Base-by-base conservation (phyloP, 495 filamentous ascomycete genomes). In the Tetracladium setigerum region DNA sequence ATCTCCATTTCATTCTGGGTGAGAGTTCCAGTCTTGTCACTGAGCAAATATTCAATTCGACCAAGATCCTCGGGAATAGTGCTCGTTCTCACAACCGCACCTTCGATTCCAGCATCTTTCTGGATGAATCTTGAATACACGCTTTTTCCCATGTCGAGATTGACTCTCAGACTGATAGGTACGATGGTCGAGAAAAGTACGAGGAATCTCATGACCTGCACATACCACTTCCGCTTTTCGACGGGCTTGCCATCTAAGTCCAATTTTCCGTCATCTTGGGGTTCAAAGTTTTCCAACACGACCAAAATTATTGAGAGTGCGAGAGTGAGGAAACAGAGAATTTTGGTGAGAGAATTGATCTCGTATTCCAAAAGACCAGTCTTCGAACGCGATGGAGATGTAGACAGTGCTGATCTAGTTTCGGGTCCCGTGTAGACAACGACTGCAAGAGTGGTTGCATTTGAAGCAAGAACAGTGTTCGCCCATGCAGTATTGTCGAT, bases 401-500 rank as follows among this genome's bases (percentile, higher is more conserved):
- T 99, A 1, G 92, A 97, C 42, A 99, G 72, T 2, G 94, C 90
- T 36, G 92, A 89, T 39, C 94, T 83, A 1, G 94, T 99, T 64
- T 99, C 88, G 1, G 87, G 82, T 2, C 94, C 94, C 5, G 92
- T 97, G 61, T 97, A 99, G 19, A 97, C 74, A 38, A 99, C 84
- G 1, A 86, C 87, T 4, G 91, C 91, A 16, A 91, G 73, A 0
- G 89, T 90, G 5, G 81, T 84, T 1, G 83, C 89, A 61, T 90
- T 92, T 2, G 88, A 95, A 2, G 94, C 94, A 44, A 99, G 82
- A 27, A 99, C 85, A 3, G 94, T 99, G 57, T 97, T 99, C 13
- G 90, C 89, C 94, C 94, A 99, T 2, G 94, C 91, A 10, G 94
- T 99, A 59, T 97, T 96, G 66, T 99, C 94, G 50, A 97, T 95